Conservation (phyloP, 169 alveolate species). For the Babesia sp. region DNA sequence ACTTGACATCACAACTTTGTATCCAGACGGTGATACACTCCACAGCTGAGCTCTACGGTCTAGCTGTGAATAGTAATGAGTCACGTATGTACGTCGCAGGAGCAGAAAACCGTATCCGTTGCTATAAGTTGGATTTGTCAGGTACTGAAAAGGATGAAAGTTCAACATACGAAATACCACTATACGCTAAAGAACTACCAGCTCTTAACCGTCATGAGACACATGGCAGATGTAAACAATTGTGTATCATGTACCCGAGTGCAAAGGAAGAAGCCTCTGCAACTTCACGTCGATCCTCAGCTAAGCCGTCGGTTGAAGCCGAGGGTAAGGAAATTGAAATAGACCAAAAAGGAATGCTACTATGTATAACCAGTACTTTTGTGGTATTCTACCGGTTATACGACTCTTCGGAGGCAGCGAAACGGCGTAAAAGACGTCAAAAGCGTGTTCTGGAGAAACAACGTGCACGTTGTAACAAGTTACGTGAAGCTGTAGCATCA, state of each 20-base stretch:
- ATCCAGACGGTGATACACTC: constrained; percentile 83
- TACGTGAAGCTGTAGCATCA: constrained; percentile 34
- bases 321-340: constrained; percentile 5
- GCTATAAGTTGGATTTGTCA: constrained; percentile 61
- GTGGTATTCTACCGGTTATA: constrained; percentile 26
- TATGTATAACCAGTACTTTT: constrained; percentile 11
- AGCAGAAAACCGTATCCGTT: constrained; percentile 49
- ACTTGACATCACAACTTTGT: constrained; percentile 78
- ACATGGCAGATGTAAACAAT: constrained; percentile 4
- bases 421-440: constrained; percentile 46
- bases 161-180: constrained; percentile 40
- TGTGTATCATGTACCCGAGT: constrained; percentile 11
- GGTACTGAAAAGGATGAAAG: constrained; percentile 58
- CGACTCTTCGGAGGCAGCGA: constrained; percentile 35
- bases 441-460: constrained; percentile 46
- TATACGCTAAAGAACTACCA: constrained; percentile 17
- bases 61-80: constrained; percentile 44
- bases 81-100: constrained; percentile 40
- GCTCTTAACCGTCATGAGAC: constrained; percentile 19
- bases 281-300: neutral
- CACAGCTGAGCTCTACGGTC: constrained; percentile 76
- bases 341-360: constrained; percentile 27
- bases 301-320: neutral
- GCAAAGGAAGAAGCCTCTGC: neutral
- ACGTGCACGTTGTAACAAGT: constrained; percentile 44